Base-by-base conservation (phyloP, 768 basidiomycete genomes). In the Heimioporus sp. region DNA sequence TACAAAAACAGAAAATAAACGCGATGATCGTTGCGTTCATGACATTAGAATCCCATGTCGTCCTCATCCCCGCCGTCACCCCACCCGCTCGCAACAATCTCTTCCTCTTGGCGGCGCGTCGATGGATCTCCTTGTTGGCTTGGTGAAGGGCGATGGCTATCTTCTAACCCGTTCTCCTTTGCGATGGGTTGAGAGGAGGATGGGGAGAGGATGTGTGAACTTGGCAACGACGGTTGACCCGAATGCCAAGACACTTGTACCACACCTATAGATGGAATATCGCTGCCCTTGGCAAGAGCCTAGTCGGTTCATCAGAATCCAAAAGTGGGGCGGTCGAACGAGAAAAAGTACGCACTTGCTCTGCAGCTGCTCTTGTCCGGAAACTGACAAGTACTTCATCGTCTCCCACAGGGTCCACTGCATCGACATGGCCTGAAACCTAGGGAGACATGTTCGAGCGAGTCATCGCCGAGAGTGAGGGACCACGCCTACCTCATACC, bases 401-500 rank as follows among this genome's bases (percentile, higher is more conserved):
- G 45, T 69, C 65, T n/a, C 81, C 83, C 10, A 72, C 59, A 32
- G 67, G 64, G 46, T 86, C 80, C 24, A 87, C 68, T 3, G 80
- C 77, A 24, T 92, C 91, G 50, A 92, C 65, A 56, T 86, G 87
- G 20, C 87, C 88, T 2, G 77, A 78, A 12, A 80, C 79, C 88
- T 90, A 39, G 30, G 10, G 32, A 51, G 38, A 49, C 5, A 57
- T 52, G 12, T 34, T 17, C 59, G 39, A 55, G 50, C 48, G 28
- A 7, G 31, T 20, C 16, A 36, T 13, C 30, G 3, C 37, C 28
- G 41, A 11, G 28, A 48, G 5, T 12, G 37, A 21, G 10, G 10
- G 20, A 5, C 2, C 19, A 6, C 13, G 57, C 71, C 19, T 62
- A 89, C 85, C 78, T 92, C 89, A 65, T 87, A 96, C 88, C 90